These are phyloP conservation scores for Margaritispora aquatica DNA, from an alignment of 495 filamentous ascomycete genomes.

Conservation along the genomic window DNA sequence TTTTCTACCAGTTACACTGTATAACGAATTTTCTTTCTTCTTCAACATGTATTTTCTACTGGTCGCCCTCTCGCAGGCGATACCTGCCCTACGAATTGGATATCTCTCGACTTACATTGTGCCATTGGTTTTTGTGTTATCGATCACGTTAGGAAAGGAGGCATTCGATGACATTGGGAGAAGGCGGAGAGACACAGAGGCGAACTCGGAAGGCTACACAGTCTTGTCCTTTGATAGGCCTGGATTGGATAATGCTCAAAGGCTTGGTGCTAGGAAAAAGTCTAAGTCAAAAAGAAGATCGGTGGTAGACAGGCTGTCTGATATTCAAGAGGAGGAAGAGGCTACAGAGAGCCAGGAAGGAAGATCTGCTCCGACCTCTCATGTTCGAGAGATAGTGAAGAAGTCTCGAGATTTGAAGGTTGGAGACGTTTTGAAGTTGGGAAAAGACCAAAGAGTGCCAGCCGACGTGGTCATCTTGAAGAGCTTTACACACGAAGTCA, in stretches of 20 bases:
- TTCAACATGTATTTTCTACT: conserved; percentile 99
- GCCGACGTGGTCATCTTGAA: conserved; percentile 93
- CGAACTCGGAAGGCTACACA: conserved; percentile 86
- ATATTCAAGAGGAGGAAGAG: conserved; percentile 35
- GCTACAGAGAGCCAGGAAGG: conserved; percentile 19
- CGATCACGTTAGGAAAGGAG: conserved; percentile 91
- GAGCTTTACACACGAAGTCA: conserved; percentile 61
- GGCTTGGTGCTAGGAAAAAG: conserved; percentile 29
- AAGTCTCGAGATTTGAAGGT: conserved; percentile 88
- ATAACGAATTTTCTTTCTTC: conserved; percentile 99
- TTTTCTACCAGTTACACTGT: conserved; percentile 89
- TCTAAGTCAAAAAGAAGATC: conserved; percentile 26
- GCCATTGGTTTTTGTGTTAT: conserved; percentile 84
- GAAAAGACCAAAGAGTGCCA: conserved; percentile 85
- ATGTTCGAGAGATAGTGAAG: conserved; percentile 58
- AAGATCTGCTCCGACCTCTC: conserved; percentile 31
- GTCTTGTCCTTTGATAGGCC: conserved; percentile 62
- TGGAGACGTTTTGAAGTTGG: conserved; percentile 87
- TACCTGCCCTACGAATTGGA: conserved; percentile 83
- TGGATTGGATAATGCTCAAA: conserved; percentile 23
- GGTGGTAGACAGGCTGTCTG: conserved; percentile 30
- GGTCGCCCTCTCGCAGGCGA: conserved; percentile 87
- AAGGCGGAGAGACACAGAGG: conserved; percentile 80
- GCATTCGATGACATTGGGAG: conserved; percentile 89
- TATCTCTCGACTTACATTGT: conserved; percentile 93